Evolutionary conservation across 306 rosid genomes (phyloP), one percentile per base, ranked within the genome.

Genomic region (Casuarina glauca): DNA sequence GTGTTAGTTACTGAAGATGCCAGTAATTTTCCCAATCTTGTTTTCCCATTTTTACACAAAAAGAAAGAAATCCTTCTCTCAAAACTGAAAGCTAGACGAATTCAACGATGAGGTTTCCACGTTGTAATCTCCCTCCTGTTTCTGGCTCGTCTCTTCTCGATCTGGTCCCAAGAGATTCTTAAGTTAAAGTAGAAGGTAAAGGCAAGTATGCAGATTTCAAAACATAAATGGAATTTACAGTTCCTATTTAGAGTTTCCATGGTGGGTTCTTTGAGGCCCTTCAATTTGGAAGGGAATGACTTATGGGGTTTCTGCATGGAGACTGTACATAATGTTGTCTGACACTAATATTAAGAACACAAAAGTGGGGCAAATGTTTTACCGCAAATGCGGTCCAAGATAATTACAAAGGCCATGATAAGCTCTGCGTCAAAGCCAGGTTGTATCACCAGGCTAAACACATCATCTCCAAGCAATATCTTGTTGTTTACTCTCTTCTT

Each of bases 301-400:
- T 1, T 50, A 13, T 10, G 16, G 12, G 16, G 16, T 13, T 3
- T 51, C n/a, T 51, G 9, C 9, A 9, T 6, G 9, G 9, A 75
- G 35, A 15, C 3, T 7, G 77, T 61, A 75, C 60, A 67, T 19
- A 19, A 67, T 60, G 46, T 70, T 32, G 3, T 60, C 17, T 2
- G 41, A 49, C 3, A 70, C 12, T 36, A 67, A 13, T 12, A 16
- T 72, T 20, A 86, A 55, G 89, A 83, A 75, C 89, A 86, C 77
- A 86, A 73, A 69, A 86, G 20, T 1, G 87, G 89, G 39, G 87
- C 76, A 69, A 60, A 83, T 20, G 80, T 58, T 74, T 83, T 86
- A 35, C 44, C 74, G 74, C 78, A 74, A 49, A 86, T 86, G 20
- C 87, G 85, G 79, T 86, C 89, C 82, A 86, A 83, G 9, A 86